Evolutionary conservation across 225 moss, liverwort and hornwort species (phyloP), one percentile per base, ranked within the genome.

Genomic region (Marchantia polymorpha): DNA sequence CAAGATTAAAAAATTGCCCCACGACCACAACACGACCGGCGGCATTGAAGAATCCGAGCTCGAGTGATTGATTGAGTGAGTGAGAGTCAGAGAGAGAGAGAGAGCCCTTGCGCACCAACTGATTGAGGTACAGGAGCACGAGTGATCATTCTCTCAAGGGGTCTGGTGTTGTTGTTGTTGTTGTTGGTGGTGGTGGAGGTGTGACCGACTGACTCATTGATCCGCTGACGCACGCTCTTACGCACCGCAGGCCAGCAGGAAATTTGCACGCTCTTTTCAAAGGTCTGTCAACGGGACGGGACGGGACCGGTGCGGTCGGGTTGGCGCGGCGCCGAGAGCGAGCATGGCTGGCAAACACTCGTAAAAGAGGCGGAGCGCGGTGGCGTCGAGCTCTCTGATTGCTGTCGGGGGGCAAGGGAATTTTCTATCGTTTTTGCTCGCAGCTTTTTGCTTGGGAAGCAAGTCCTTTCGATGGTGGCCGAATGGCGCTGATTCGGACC

Each of bases 341-440:
- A 17, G 71, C 71, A 49, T 71, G 71, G n/a, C 71, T 50, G 71
- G 71, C 71, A 71, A 4, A 16, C 70, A 47, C 47, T 48, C 20
- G 2, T 17, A 61, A 22, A 16, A 71, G 12, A 1, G 50, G 47
- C 20, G 50, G 47, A 71, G 12, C n/a, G 47, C n/a, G 3, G n/a
- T 71, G 50, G n/a, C n/a, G 12, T 49, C 49, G 22, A 17, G 12
- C 71, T 50, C 50, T 71, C 50, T 50, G 49, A 50, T 49, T 71
- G 71, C 49, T 10, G 2, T 49, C 12, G 3, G 7, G n/a, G n/a
- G n/a, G n/a, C n/a, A n/a, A n/a, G n/a, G 50, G 0, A 49, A 49
- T 23, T 27, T 71, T 50, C 50, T 50, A 10, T 50, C 49, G 50
- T 19, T 71, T 50, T 19, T 3, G 8, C 22, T 19, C 9, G 8